These are phyloP conservation scores for Podaxis rugospora DNA, from an alignment of 768 basidiomycete species.

Conservation along the genomic window DNA sequence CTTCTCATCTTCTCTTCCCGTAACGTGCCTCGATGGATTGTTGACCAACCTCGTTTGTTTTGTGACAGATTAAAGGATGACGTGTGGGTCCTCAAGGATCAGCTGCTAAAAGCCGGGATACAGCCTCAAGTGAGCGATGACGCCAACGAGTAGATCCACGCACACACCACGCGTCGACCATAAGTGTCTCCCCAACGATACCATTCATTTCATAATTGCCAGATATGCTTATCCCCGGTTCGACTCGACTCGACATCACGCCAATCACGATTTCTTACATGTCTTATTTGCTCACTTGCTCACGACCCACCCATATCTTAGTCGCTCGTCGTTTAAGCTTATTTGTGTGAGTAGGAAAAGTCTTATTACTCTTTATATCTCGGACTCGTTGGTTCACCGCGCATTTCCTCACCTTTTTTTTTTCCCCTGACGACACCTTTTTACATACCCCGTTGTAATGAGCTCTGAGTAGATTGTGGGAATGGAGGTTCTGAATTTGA, in stretches of 20 bases:
- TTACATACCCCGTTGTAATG: conserved; percentile 9
- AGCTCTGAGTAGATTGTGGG: neutral
- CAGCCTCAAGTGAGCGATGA: conserved; percentile 8
- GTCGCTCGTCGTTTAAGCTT: conserved; percentile 2
- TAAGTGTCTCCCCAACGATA: neutral
- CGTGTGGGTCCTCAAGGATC: conserved; percentile 42
- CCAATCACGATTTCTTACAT: neutral
- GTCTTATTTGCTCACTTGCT: neutral
- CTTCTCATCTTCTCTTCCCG: conserved; percentile 16
- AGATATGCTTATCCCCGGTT: neutral
- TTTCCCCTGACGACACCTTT: neutral
- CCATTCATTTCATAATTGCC: neutral
- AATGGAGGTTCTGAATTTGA: neutral
- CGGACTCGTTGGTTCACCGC: neutral
- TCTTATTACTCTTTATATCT: conserved; percentile 3
- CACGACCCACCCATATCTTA: neutral
- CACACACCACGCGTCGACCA: neutral
- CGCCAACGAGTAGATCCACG: conserved; percentile 2
- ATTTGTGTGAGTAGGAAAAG: conserved; percentile 8
- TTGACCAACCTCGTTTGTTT: conserved; percentile 18
- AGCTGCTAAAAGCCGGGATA: conserved; percentile 25
- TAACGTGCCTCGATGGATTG: conserved; percentile 33
- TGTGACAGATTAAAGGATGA: conserved; percentile 65
- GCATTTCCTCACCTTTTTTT: neutral
- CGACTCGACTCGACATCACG: neutral